These are phyloP conservation scores for Kazachstania kunashirensis DNA, from an alignment of 805 yeast genomes.

Conservation along the genomic window DNA sequence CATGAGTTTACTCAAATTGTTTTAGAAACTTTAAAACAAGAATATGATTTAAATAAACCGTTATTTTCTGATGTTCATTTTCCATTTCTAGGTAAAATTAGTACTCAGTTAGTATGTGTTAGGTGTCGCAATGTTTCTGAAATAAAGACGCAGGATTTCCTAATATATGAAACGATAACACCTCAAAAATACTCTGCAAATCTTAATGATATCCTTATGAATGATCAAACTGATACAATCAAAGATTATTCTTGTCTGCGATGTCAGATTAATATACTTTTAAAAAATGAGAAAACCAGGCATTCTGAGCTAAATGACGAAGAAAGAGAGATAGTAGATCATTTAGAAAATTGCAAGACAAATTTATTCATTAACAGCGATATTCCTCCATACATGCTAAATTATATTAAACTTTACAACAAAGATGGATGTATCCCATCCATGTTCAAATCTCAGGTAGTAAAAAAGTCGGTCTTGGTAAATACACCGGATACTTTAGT, in stretches of 20 bases:
- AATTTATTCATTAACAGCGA: slow-evolving; percentile 54
- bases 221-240: slow-evolving; percentile 54
- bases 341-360: slow-evolving; percentile 31
- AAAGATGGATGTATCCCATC: slow-evolving; percentile 36
- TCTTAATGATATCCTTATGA: slow-evolving; percentile 45
- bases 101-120: slow-evolving; percentile 61
- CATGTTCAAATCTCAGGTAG: slow-evolving; percentile 51
- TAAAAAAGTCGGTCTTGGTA: slow-evolving; percentile 51
- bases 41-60: slow-evolving; percentile 36
- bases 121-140: slow-evolving; percentile 55
- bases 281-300: slow-evolving; percentile 26
- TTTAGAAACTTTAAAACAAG: slow-evolving; percentile 67
- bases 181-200: slow-evolving; percentile 46
- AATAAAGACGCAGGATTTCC: slow-evolving; percentile 48
- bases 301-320: slow-evolving; percentile 10
- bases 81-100: slow-evolving; percentile 62
- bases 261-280: slow-evolving; percentile 48
- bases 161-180: slow-evolving; percentile 63
- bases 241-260: slow-evolving; percentile 72
- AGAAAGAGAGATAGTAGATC: slow-evolving; percentile 26
- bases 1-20: slow-evolving; percentile 82
- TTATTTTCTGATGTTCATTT: slow-evolving; percentile 25
- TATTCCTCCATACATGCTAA: slow-evolving; percentile 40
- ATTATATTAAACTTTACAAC: slow-evolving; percentile 39
- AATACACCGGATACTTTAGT: slow-evolving; percentile 64